phyloP scores from a whole-genome alignment of 75 land plant species.

The Pinus albicaulis region DNA sequence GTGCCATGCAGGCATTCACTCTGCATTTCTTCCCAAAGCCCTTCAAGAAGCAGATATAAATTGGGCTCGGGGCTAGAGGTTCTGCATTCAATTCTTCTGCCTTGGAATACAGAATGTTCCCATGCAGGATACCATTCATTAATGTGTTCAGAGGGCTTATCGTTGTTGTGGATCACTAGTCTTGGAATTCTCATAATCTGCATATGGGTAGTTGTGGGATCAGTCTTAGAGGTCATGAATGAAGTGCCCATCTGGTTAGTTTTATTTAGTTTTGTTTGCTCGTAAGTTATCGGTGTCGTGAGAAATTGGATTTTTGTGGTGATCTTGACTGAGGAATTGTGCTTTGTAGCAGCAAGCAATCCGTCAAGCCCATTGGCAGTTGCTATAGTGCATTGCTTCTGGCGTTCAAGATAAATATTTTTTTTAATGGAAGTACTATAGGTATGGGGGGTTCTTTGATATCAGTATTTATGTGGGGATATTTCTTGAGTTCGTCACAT shows the following conservation, averaged over 20 bases:
- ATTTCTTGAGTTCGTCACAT: background rate
- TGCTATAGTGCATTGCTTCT: background rate
- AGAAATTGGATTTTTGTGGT: too few relatives aligned
- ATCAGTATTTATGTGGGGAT: background rate
- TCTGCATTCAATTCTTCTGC: slow-evolving; percentile 9
- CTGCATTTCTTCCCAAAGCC: slow-evolving; percentile 1
- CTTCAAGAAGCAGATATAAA: background rate
- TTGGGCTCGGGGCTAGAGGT: slow-evolving; percentile 4
- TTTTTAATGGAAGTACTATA: background rate
- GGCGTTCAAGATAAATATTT: background rate
- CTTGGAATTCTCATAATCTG: background rate
- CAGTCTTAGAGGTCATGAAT: background rate
- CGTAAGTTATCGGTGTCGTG: too few relatives aligned
- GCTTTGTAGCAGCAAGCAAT: background rate
- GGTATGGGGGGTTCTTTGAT: background rate
- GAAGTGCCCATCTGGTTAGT: background rate
- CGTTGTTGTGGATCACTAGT: background rate
- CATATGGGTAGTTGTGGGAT: background rate
- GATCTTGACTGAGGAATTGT: background rate
- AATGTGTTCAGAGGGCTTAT: slow-evolving; percentile 8
- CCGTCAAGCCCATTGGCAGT: background rate
- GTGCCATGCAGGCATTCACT: slow-evolving; percentile 6
- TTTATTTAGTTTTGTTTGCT: background rate
- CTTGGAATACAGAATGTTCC: slow-evolving; percentile 13
- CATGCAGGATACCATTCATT: slow-evolving; percentile 12